These are phyloP conservation scores for Hydnomerulius pinastri DNA, from an alignment of 768 basidiomycete species.

Conservation along the genomic window DNA sequence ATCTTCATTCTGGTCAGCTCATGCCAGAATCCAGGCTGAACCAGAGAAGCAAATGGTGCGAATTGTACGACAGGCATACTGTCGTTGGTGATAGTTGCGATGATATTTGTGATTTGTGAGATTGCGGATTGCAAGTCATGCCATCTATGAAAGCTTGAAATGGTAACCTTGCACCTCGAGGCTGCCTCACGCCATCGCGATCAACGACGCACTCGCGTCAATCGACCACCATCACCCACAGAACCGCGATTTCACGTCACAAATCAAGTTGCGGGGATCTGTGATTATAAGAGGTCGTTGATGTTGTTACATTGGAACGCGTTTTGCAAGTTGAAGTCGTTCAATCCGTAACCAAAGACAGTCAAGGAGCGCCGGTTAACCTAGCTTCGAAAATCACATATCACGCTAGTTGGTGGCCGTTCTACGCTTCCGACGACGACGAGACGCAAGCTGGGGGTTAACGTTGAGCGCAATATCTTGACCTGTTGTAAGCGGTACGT, in stretches of 20 bases:
- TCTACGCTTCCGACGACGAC: no score
- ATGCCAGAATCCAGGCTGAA: slow-evolving; percentile 94
- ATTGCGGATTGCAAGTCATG: not conserved
- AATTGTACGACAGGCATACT: slow-evolving; percentile 77
- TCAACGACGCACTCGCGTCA: not conserved
- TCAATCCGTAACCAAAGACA: no score
- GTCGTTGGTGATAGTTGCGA: slow-evolving; percentile 7
- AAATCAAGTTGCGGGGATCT: not conserved
- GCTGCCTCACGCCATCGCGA: not conserved
- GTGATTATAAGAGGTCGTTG: not conserved
- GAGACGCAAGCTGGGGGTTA: no score
- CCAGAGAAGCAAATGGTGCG: slow-evolving; percentile 80
- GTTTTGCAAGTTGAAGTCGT: no score
- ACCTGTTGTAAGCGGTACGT: no score
- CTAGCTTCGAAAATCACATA: no score
- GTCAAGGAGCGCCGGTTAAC: no score
- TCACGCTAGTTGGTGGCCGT: no score
- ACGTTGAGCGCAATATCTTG: no score
- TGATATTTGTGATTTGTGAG: not conserved
- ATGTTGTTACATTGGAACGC: no score
- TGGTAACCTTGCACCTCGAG: not conserved
- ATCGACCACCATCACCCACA: not conserved
- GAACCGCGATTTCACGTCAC: no score
- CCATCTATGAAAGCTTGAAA: slow-evolving; percentile 13
- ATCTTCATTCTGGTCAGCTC: slow-evolving; percentile 87